Conservation (phyloP, 23 red algal species). For the Pyropia haitanensis region DNA sequence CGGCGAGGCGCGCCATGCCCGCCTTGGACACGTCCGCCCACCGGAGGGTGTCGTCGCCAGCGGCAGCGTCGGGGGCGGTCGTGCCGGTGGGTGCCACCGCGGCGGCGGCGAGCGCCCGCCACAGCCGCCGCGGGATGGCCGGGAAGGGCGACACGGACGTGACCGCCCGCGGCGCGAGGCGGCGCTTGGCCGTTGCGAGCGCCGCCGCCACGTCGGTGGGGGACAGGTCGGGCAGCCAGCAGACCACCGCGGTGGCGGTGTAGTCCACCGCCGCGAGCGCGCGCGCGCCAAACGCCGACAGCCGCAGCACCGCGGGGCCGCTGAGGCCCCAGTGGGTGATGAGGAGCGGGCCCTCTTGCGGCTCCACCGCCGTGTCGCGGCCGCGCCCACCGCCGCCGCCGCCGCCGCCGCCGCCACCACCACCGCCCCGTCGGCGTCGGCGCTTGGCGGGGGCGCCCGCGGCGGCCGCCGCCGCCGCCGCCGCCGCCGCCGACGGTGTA, state of each 20-base stretch:
- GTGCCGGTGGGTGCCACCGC: background rate
- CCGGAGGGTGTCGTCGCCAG: constrained; percentile 6
- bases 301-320: constrained; percentile 72
- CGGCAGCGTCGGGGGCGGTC: too few relatives aligned
- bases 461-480: too few relatives aligned
- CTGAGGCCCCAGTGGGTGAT: constrained; percentile 87
- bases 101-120: constrained; percentile 24
- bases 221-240: constrained; percentile 42
- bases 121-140: constrained; percentile 50
- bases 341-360: constrained; percentile 63
- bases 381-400: too few relatives aligned
- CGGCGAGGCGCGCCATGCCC: constrained; percentile 18
- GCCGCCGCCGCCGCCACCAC: too few relatives aligned
- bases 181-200: constrained; percentile 9
- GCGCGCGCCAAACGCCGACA: constrained; percentile 76
- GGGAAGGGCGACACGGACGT: constrained; percentile 34
- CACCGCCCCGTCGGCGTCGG: too few relatives aligned
- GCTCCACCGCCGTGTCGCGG: too few relatives aligned
- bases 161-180: constrained; percentile 20
- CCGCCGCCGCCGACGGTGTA: too few relatives aligned
- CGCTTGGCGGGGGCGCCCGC: too few relatives aligned
- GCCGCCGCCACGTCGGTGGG: constrained; percentile 7
- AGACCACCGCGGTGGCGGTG: constrained; percentile 19
- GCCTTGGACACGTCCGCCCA: constrained; percentile 51
- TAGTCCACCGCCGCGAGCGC: constrained; percentile 35